Evolutionary conservation across 2,329 filamentous ascomycete species (phyloP).

Genomic region (Colletotrichum lindemuthianum): DNA sequence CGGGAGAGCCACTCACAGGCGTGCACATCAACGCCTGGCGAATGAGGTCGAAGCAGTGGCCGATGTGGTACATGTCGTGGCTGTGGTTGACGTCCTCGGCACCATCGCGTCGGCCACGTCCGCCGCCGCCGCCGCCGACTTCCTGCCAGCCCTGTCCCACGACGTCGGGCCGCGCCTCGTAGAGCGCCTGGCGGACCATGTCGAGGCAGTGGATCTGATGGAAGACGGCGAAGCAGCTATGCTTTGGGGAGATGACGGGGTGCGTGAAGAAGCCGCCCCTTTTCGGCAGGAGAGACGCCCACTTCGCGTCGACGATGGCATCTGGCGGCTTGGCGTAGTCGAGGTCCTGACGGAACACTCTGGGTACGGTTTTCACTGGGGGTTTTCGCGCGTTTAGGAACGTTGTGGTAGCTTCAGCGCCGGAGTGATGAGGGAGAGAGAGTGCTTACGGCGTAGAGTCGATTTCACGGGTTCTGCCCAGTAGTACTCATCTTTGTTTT

Average conservation of each 20-base stretch:
- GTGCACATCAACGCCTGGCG: conserved; percentile 8
- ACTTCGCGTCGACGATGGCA: background rate
- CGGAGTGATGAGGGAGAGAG: no score
- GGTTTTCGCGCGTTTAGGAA: no score
- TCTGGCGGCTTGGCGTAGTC: conserved; percentile 14
- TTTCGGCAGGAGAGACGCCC: conserved; percentile 6
- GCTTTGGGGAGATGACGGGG: background rate
- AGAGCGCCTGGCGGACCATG: conserved; percentile 26
- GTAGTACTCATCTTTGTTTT: no score
- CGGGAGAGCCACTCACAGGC: background rate
- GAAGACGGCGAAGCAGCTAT: conserved; percentile 29
- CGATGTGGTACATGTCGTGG: conserved; percentile 10
- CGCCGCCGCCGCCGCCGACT: background rate
- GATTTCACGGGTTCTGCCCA: no score
- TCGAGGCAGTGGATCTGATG: conserved; percentile 41
- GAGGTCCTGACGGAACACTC: background rate
- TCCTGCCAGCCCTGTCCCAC: background rate
- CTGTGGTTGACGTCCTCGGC: background rate
- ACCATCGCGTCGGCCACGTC: no score
- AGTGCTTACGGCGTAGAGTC: no score
- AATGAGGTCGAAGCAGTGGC: conserved; percentile 17
- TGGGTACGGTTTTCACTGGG: no score
- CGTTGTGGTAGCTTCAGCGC: no score
- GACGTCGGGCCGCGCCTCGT: conserved; percentile 9
- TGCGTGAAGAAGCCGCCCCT: conserved; percentile 16